Evolutionary conservation across 345 rosid genomes (phyloP), one percentile per base, ranked within the genome.

Genomic region (Streptanthus diversifolius): DNA sequence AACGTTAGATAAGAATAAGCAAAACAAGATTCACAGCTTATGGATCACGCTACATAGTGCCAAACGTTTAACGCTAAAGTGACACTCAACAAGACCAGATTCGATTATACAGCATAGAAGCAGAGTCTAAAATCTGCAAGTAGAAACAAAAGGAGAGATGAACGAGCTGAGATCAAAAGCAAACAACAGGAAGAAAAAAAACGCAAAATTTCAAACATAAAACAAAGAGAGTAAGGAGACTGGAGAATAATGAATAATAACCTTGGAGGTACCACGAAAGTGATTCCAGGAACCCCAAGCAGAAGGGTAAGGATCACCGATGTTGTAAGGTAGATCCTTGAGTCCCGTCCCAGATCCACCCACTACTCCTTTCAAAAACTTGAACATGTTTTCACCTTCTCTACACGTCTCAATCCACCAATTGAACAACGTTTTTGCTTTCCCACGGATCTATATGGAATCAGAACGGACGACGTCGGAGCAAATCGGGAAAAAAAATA

Each of bases 221-320:
- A 30, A 7, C 43, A 54, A 27, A 55, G 21, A 68, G 30, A 54
- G 49, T 32, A 53, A 17, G 7, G 57, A 64, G 56, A 55, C 24
- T 15, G 54, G 59, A 45, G 25, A 37, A 52, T 39, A 37, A 52
- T n/a, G n/a, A n/a, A n/a, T 30, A 4, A 30, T 39, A n/a, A 84
- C 96, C 91, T 88, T 91, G 79, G 96, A 90, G 71, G 90, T 89
- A 72, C 99, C 99, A 33, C 91, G 96, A 71, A 78, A 84, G 78
- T 95, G 99, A 68, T 86, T 73, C 98, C 99, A 95, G 15, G 97
- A 90, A 63, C 96, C 98, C 98, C 98, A 95, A 60, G 98, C 89
- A 37, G 96, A 80, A 65, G 91, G 84, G 43, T 87, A 90, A 77
- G 96, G 95, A 40, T 90, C 98, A 59, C 93, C 96, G 30, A 95